These are phyloP conservation scores for Marchantia paleacea DNA, from an alignment of 225 moss, liverwort and hornwort genomes.

Conservation along the genomic window DNA sequence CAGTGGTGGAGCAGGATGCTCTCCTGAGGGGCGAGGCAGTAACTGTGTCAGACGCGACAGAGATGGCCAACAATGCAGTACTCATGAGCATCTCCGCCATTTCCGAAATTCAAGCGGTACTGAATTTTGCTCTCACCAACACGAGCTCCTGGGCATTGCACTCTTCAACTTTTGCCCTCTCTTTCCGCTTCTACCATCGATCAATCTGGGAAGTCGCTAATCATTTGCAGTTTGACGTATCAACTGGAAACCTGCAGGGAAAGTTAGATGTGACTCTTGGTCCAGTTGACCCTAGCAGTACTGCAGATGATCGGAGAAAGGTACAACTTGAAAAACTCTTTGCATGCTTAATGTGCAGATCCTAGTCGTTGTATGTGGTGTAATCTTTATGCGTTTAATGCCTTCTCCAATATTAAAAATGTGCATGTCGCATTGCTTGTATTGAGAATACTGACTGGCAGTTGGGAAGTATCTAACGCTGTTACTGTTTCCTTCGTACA, in stretches of 20 bases:
- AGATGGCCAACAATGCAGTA: conserved; percentile 48
- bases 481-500: conserved; percentile 4
- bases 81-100: conserved; percentile 47
- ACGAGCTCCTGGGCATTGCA: background rate
- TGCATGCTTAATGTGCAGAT: background rate
- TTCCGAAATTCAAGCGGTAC: conserved; percentile 38
- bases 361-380: background rate
- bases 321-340: background rate
- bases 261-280: background rate
- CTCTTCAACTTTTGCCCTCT: background rate
- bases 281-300: background rate
- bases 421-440: too few relatives aligned
- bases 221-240: background rate
- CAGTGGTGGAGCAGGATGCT: conserved; percentile 61
- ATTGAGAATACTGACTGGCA: background rate
- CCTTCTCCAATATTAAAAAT: too few relatives aligned
- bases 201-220: background rate
- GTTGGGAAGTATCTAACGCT: background rate
- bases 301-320: background rate
- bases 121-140: background rate
- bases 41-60: conserved; percentile 53
- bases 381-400: background rate
- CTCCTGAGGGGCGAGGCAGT: conserved; percentile 45
- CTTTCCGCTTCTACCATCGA: background rate
- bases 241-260: conserved; percentile 17